Evolutionary conservation across 169 alveolate genomes (phyloP), one percentile per base, ranked within the genome.

Genomic region (Plasmodium ovale): DNA sequence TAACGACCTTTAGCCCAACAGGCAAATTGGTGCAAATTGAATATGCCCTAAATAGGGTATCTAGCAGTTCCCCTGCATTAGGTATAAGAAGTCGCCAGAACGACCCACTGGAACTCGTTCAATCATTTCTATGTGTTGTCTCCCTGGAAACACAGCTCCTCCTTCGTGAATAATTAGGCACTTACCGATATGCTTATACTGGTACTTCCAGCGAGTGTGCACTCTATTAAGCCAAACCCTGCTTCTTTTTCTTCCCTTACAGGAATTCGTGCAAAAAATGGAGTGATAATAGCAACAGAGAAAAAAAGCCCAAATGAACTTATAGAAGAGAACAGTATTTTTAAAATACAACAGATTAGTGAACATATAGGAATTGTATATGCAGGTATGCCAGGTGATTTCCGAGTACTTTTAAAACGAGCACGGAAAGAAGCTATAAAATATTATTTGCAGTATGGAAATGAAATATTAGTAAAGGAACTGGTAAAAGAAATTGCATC

Each of bases 381-480:
- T 87, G 98, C 99, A 19, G 99, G 99, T 19, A 96, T 99, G 97
- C 99, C 99, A 1, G 99, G 99, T 16, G 99, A 99, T 92, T 98
- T 97, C 94, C 93, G 99, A 23, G 98, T 98, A 7, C 94, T 98
- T 27, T 87, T 97, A 27, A 94, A 92, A 89, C 93, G 91, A 47
- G 98, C 97, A 35, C 16, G 98, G 56, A 95, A 95, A 70, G 96
- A 94, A 96, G 97, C 99, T 19, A 94, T 90, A 21, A 94, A 94
- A 73, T 98, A 99, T 93, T 93, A 94, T 85, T 84, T 95, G 49
- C 94, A 94, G 56, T 98, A 98, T 92, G 97, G 98, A 37, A 99
- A 98, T 65, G 97, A 95, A 62, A 97, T 98, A 64, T 98, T 99
- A 9, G 99, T 98, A 1, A 89, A 95, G 68, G 97, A 97, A 72